Base-by-base conservation (phyloP, 2,329 filamentous ascomycete genomes). In the Pestalotiopsis sp. region DNA sequence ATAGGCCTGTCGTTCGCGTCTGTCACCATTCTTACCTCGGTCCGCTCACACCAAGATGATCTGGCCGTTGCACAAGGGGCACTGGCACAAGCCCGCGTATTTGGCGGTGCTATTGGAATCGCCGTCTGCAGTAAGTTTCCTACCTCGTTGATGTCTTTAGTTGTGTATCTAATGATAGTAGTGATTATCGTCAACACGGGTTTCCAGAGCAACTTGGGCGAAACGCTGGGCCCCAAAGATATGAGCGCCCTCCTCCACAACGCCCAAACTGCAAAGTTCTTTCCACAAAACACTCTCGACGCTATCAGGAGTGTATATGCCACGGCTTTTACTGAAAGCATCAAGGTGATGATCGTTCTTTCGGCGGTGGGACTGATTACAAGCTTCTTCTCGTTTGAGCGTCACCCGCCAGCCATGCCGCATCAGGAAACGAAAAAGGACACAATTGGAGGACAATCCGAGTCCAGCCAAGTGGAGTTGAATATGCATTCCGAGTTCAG, bases 101-200 rank as follows among this genome's bases (percentile, higher is more conserved):
- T 91, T 2, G 89, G 89, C 1, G 89, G 89, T 2, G 86, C 86
- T 49, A 81, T 90, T 36, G 89, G 89, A 1, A 81, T 91, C 58
- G 85, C 88, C 0, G 76, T 86, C 27, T 89, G 88, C 71, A 89
- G 86, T n/a, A 39, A 45, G 61, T 64, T 13, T 59, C 17, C 20
- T 27, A 27, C 52, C n/a, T 25, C 25, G 57, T 36, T 23, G 25
- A 27, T 36, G 4, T 59, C 31, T 23, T 36, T 7, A 36, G 31
- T 36, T 2, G 9, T 36, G 31, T 9, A 31, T 38, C 31, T n/a
- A 20, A 12, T 62, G 14, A 36, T 9, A 36, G 7, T 39, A 64
- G 61, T 60, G 52, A 84, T 89, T 14, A 81, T 91, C 12, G 86
- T 89, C 76, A 88, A 88, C 73, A 72, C 76, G 39, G 80, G 81